These are phyloP conservation scores for Centella asiatica DNA, from an alignment of 129 eudicot genomes.

Conservation along the genomic window DNA sequence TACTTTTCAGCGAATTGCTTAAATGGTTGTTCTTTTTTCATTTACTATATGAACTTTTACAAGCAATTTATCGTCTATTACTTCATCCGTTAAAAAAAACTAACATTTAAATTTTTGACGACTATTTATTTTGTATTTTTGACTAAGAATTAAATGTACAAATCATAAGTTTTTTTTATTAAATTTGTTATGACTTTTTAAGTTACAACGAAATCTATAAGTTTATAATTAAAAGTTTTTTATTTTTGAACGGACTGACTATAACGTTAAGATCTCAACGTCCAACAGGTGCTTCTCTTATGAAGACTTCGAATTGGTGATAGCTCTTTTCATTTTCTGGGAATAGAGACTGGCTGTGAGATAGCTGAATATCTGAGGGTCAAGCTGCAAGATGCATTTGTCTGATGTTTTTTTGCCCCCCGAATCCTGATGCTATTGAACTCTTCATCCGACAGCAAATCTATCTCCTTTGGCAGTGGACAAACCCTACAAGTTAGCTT, in stretches of 20 bases:
- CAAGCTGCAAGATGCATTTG: constrained; percentile 15
- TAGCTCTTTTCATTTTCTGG: constrained; percentile 8
- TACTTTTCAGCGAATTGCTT: too few species aligned
- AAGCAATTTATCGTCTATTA: neutral
- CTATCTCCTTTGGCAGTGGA: constrained; percentile 20
- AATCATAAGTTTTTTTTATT: too few species aligned
- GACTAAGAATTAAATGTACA: too few species aligned
- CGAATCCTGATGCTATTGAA: neutral
- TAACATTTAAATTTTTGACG: too few species aligned
- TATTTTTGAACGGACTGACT: too few species aligned
- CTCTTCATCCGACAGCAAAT: constrained; percentile 15
- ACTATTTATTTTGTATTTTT: too few species aligned
- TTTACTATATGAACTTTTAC: neutral
- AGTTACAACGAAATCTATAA: too few species aligned
- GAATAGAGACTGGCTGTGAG: constrained; percentile 15
- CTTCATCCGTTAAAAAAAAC: too few species aligned
- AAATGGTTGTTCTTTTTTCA: neutral
- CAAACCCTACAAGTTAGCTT: constrained; percentile 17
- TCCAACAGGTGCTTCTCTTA: constrained; percentile 28
- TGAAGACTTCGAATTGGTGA: constrained; percentile 16
- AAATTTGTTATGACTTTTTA: too few species aligned
- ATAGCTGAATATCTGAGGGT: constrained; percentile 17
- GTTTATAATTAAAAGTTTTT: too few species aligned
- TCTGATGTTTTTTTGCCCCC: constrained; percentile 9
- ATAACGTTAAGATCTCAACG: neutral